phyloP scores from a whole-genome alignment of 495 filamentous ascomycete genomes.

The Penicillium argentinense region DNA sequence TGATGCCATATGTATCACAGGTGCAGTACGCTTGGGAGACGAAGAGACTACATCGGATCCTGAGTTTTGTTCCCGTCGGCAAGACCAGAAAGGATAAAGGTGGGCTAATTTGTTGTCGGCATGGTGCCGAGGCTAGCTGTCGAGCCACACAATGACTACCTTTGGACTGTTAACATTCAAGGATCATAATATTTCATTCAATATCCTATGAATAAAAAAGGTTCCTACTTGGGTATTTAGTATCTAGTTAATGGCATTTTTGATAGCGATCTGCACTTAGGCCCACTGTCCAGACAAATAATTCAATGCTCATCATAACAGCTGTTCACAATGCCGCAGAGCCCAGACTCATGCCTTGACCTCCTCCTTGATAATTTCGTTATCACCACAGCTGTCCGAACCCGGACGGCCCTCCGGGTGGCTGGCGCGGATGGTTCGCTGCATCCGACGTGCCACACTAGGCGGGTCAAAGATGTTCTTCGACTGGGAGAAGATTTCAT shows the following conservation, averaged over 20 bases:
- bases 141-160: too few species aligned
- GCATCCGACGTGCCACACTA: constrained; percentile 29
- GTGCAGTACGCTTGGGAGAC: too few species aligned
- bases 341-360: neutral
- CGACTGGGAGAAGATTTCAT: constrained; percentile 59
- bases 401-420: constrained; percentile 1
- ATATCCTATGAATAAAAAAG: neutral
- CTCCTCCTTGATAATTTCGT: constrained; percentile 5
- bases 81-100: too few species aligned
- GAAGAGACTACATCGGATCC: too few species aligned
- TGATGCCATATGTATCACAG: too few species aligned
- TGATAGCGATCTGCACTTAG: neutral
- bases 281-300: neutral
- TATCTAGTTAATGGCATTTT: neutral
- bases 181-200: constrained; percentile 2
- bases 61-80: too few species aligned
- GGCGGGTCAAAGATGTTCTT: constrained; percentile 31
- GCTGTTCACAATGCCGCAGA: neutral
- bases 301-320: too few species aligned
- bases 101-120: too few species aligned
- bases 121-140: too few species aligned
- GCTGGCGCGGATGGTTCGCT: constrained; percentile 14
- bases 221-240: neutral
- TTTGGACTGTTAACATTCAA: too few species aligned
- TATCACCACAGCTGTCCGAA: constrained; percentile 5